Conservation (phyloP, 2,329 filamentous ascomycete species). For the Pyricularia sp. region DNA sequence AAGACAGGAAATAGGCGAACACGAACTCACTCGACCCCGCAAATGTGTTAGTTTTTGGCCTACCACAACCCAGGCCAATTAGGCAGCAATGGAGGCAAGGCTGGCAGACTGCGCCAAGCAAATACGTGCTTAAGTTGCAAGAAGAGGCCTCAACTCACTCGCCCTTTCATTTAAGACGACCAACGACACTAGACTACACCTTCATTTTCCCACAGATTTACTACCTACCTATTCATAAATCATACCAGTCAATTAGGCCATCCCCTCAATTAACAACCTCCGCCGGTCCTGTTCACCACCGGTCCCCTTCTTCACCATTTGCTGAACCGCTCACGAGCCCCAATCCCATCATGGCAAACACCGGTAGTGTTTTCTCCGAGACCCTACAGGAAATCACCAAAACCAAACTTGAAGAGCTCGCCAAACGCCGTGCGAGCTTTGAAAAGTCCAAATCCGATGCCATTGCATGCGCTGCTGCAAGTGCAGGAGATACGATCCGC, state of each 20-base stretch:
- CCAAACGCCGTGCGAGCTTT: slow-evolving; percentile 24
- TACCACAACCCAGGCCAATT: background rate
- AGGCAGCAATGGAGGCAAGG: background rate
- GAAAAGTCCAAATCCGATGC: slow-evolving; percentile 20
- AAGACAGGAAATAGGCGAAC: background rate
- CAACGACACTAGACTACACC: no score
- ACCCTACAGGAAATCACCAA: slow-evolving; percentile 29
- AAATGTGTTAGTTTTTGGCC: background rate
- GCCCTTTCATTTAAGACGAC: background rate
- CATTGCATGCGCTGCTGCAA: slow-evolving; percentile 10
- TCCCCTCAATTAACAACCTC: background rate
- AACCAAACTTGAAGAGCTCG: slow-evolving; percentile 29
- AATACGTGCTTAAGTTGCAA: background rate
- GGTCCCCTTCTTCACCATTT: background rate
- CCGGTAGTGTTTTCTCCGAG: slow-evolving; percentile 20
- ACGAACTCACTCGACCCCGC: background rate
- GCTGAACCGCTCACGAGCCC: background rate
- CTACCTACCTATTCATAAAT: background rate
- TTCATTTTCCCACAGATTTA: background rate
- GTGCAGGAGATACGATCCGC: background rate
- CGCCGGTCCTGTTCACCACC: background rate
- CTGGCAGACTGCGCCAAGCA: background rate
- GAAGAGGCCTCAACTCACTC: background rate
- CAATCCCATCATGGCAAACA: background rate
- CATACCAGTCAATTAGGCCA: background rate